phyloP scores from a whole-genome alignment of 2,329 filamentous ascomycete species.

The Xylaria sp. region DNA sequence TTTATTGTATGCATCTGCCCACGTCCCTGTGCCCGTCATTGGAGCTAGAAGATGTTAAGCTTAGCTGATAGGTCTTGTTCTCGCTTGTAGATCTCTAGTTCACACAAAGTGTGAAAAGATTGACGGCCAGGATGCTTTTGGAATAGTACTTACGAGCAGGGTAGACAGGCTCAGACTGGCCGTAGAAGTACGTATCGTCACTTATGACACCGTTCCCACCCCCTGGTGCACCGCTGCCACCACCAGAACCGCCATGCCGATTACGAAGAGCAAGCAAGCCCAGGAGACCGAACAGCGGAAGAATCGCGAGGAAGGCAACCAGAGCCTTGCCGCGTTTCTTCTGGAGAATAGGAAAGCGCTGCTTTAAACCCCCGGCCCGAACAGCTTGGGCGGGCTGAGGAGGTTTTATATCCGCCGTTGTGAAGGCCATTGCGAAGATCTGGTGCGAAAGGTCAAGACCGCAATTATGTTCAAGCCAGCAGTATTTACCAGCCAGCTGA shows the following conservation, averaged over 20 bases:
- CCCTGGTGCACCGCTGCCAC: conserved; percentile 16
- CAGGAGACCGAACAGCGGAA: conserved; percentile 48
- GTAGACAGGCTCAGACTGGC: conserved; percentile 62
- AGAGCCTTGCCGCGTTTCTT: conserved; percentile 46
- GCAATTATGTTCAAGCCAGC: neutral
- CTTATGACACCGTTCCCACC: conserved; percentile 48
- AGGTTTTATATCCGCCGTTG: conserved; percentile 20
- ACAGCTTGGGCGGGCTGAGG: conserved; percentile 22
- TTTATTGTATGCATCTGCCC: conserved; percentile 74
- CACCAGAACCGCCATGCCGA: conserved; percentile 23
- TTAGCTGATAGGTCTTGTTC: conserved; percentile 13
- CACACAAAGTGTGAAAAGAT: neutral
- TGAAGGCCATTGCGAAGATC: conserved; percentile 28
- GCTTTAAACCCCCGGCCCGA: conserved; percentile 40
- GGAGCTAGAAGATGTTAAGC: conserved; percentile 51
- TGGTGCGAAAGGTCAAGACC: neutral
- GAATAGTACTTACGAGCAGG: conserved; percentile 59
- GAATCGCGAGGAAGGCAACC: conserved; percentile 47
- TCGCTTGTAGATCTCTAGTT: neutral
- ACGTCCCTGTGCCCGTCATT: conserved; percentile 71
- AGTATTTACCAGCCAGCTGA: neutral
- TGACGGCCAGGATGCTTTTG: neutral
- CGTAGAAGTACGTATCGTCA: conserved; percentile 60
- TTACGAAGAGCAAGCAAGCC: conserved; percentile 49
- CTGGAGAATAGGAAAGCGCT: conserved; percentile 46